Evolutionary conservation across 352 stramenopile genomes (phyloP).

Genomic region (Globisporangium nagaii): DNA sequence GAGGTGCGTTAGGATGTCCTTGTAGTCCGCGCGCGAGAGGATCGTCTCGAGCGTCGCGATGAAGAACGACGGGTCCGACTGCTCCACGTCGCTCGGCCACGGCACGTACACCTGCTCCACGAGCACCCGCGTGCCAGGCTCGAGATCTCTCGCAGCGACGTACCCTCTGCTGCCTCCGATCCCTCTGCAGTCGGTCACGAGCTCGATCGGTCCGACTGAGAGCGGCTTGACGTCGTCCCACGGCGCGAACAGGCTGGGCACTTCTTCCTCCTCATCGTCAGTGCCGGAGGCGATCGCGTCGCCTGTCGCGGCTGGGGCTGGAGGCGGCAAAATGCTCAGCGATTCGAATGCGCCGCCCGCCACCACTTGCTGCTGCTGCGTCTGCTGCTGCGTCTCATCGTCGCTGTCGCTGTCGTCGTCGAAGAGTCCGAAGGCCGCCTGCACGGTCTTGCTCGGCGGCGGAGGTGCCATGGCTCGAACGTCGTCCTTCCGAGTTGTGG

Average conservation of each 20-base stretch:
- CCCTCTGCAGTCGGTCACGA: conserved; percentile 42
- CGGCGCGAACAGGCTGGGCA: conserved; percentile 39
- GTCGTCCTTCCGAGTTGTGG: neutral
- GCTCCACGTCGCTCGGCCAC: conserved; percentile 87
- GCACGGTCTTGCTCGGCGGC: conserved; percentile 38
- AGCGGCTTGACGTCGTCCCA: conserved; percentile 81
- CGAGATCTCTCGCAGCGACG: conserved; percentile 69
- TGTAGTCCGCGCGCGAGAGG: conserved; percentile 58
- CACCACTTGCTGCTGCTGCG: conserved; percentile 27
- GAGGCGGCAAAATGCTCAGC: conserved; percentile 15
- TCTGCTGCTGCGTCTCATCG: conserved; percentile 31
- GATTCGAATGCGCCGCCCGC: conserved; percentile 3
- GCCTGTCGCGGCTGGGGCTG: neutral
- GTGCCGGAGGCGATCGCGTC: no score
- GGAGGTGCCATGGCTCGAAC: conserved; percentile 12
- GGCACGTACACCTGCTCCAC: conserved; percentile 87
- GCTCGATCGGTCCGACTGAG: conserved; percentile 75
- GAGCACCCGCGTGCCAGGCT: conserved; percentile 86
- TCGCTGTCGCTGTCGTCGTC: conserved; percentile 80
- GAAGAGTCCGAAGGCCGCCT: conserved; percentile 77
- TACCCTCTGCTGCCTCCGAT: conserved; percentile 87
- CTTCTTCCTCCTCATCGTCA: conserved; percentile 13
- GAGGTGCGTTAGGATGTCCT: conserved; percentile 70
- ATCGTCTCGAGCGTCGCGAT: conserved; percentile 87
- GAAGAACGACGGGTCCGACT: conserved; percentile 73